phyloP scores from a whole-genome alignment of 495 filamentous ascomycete genomes.

The Terfezia boudieri region DNA sequence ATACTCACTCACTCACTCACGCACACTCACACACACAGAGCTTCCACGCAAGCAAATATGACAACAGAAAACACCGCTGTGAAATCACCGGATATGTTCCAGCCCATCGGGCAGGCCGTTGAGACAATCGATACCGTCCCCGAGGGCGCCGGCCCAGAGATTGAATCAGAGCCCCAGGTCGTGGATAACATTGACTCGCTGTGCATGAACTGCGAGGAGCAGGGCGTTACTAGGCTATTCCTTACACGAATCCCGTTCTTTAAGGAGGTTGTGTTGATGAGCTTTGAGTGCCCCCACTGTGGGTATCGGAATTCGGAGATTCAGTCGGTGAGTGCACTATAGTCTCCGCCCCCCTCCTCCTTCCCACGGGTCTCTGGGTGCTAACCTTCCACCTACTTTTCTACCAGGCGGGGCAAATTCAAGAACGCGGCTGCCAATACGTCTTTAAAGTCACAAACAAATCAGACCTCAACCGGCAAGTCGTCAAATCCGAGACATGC shows the following conservation, averaged over 20 bases:
- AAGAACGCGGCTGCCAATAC: conserved; percentile 66
- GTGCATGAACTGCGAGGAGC: conserved; percentile 68
- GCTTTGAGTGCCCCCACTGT: conserved; percentile 80
- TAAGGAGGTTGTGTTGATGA: conserved; percentile 90
- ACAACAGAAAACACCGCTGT: background rate
- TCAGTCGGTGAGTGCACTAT: conserved; percentile 28
- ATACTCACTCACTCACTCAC: no score
- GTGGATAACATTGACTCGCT: conserved; percentile 35
- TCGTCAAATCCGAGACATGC: conserved; percentile 78
- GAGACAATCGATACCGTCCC: conserved; percentile 19
- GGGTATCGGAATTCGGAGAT: conserved; percentile 74
- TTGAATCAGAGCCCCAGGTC: conserved; percentile 20
- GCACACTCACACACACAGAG: no score
- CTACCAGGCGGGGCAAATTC: conserved; percentile 49
- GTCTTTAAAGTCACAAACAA: conserved; percentile 44
- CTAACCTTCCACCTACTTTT: background rate
- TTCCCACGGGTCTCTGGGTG: background rate
- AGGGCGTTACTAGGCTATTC: conserved; percentile 70
- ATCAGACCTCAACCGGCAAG: conserved; percentile 57
- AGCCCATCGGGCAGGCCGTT: conserved; percentile 26
- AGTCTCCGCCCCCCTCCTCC: background rate
- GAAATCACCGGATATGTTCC: conserved; percentile 21
- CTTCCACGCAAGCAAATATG: background rate
- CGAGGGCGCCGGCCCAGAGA: conserved; percentile 5
- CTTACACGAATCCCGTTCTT: conserved; percentile 88